phyloP scores from a whole-genome alignment of 495 filamentous ascomycete species.

The Xylaria venustula region DNA sequence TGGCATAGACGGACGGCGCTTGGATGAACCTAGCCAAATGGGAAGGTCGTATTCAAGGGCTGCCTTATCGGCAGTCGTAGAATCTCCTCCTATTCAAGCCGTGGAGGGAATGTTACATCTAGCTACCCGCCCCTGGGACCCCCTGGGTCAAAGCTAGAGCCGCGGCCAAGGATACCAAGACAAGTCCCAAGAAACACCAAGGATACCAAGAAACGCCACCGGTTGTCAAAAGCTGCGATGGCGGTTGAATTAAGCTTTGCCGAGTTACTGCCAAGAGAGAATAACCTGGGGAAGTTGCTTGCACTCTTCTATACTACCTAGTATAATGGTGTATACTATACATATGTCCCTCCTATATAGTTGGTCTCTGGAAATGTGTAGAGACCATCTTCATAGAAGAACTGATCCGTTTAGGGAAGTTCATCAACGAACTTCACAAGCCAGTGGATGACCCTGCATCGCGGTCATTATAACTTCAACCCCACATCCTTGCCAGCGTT shows the following conservation, averaged over 20 bases:
- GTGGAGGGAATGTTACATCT: neutral
- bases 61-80: neutral
- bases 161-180: slow-evolving; percentile 14
- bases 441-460: too few relatives aligned
- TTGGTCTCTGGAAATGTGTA: too few relatives aligned
- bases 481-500: neutral
- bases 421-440: too few relatives aligned
- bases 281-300: neutral
- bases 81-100: neutral
- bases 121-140: neutral
- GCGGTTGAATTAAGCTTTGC: slow-evolving; percentile 15
- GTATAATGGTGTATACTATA: too few relatives aligned
- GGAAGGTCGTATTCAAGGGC: slow-evolving; percentile 7
- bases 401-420: too few relatives aligned
- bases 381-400: too few relatives aligned
- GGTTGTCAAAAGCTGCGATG: neutral
- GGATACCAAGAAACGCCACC: slow-evolving; percentile 3
- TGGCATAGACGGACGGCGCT: neutral
- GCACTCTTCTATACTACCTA: neutral
- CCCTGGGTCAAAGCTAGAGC: neutral
- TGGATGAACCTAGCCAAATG: neutral
- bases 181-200: slow-evolving; percentile 5
- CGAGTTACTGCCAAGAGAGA: neutral
- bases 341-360: too few relatives aligned
- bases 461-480: too few relatives aligned